Conservation (phyloP, 1,284 basidiomycete genomes). For the Fomes fomentarius region DNA sequence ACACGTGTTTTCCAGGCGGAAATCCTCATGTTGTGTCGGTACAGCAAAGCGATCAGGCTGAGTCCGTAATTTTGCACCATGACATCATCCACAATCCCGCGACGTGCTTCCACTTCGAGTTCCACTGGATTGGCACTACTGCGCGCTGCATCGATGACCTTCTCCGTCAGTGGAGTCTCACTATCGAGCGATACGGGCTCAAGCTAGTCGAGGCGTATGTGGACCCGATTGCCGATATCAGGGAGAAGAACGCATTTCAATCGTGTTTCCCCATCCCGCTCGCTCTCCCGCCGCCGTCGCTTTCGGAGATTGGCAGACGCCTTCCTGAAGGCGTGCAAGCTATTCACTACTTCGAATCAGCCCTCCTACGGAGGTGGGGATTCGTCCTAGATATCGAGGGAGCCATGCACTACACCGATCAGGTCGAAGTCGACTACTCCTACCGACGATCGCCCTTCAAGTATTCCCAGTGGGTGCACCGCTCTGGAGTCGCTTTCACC, state of each 20-base stretch:
- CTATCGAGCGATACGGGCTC: conserved; percentile 90
- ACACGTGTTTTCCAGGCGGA: background rate
- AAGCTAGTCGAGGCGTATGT: conserved; percentile 93
- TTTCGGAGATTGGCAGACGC: conserved; percentile 69
- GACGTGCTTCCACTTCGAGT: conserved; percentile 93
- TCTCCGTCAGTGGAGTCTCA: conserved; percentile 82
- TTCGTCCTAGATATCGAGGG: conserved; percentile 91
- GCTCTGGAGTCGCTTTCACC: conserved; percentile 84
- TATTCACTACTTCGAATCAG: conserved; percentile 80
- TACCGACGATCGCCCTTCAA: conserved; percentile 80
- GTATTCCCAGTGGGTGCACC: conserved; percentile 89
- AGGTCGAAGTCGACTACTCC: conserved; percentile 86
- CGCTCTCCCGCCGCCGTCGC: conserved; percentile 71
- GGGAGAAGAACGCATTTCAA: conserved; percentile 84
- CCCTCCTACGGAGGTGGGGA: conserved; percentile 73
- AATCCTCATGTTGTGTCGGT: background rate
- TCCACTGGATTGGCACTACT: conserved; percentile 97
- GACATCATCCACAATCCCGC: conserved; percentile 92
- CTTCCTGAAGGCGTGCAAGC: conserved; percentile 68
- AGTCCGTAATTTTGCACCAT: conserved; percentile 86
- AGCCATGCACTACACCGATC: conserved; percentile 71
- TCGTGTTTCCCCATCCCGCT: conserved; percentile 83
- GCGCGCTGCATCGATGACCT: conserved; percentile 95
- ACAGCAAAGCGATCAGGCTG: conserved; percentile 84
- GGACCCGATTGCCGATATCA: conserved; percentile 83